Base-by-base conservation (phyloP, 768 basidiomycete species). In the Tylopilus cervinicoccineus region DNA sequence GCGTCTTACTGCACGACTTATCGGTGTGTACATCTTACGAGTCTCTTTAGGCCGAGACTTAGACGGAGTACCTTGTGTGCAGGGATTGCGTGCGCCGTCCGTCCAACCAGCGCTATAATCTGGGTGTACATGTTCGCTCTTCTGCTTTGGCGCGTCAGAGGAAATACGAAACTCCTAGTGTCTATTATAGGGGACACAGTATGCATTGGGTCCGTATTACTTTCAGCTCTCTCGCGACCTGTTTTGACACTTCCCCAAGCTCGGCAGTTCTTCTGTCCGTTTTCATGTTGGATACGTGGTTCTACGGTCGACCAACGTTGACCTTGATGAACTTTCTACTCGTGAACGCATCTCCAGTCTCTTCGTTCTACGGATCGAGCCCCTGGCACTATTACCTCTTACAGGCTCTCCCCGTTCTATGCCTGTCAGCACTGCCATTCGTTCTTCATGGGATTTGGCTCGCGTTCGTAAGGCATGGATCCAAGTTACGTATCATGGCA, bases 301-400 rank as follows among this genome's bases (percentile, higher is more conserved):
- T 89, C 70, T 88, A 90, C 58, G 73, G 76, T 11, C 71, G 66
- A 50, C 73, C 76, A 0, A 86, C 82, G 4, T 72, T 92, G 55
- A 93, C 93, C 0, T 79, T 88, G 2, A 63, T 88, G 33, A 91
- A 90, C 57, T 99, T 99, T 67, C 62, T 95, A 23, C 67, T 75
- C 22, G 83, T 86, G 40, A 99, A 99, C 62, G 66, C 93, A 12
- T 86, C 93, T 5, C 75, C 80, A 3, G 79, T 97, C 28, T 95
- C 96, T 0, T 71, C 86, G n/a, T 96, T 96, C 69, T 99, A 97
- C 62, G 96, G 96, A 17, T 70, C 76, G 3, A 91, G 79, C 56
- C 70, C 87, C 6, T 89, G 84, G 83, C 89, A 96, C 61, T 98
- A 89, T 63, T 97, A 99, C 61, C 51, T 96, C 33, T 76, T 79